These are phyloP conservation scores for Aspergillus asperescens DNA, from an alignment of 495 filamentous ascomycete species.

Conservation along the genomic window DNA sequence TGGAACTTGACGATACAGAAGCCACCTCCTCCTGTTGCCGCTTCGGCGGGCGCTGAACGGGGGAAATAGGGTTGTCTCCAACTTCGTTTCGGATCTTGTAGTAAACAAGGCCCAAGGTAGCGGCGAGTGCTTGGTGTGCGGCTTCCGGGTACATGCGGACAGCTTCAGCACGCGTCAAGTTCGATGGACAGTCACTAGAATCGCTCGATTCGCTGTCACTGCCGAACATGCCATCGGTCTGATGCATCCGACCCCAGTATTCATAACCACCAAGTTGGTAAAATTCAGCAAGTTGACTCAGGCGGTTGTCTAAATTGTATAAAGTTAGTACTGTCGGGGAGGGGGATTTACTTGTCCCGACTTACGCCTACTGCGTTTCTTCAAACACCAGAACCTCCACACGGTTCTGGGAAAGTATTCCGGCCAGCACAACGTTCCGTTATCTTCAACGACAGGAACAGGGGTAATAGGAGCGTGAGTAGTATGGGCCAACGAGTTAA, in stretches of 20 bases:
- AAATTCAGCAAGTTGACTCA: conserved; percentile 40
- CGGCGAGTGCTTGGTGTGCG: conserved; percentile 39
- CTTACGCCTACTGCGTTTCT: conserved; percentile 42
- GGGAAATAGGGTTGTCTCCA: conserved; percentile 29
- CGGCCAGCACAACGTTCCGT: conserved; percentile 35
- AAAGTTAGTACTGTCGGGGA: conserved; percentile 12
- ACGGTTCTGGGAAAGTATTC: conserved; percentile 38
- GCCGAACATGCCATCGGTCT: conserved; percentile 23
- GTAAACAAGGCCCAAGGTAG: conserved; percentile 37
- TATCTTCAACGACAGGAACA: conserved; percentile 33
- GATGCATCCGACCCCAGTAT: conserved; percentile 36
- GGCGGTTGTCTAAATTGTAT: conserved; percentile 30
- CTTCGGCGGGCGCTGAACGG: conserved; percentile 30
- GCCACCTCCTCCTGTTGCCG: conserved; percentile 35
- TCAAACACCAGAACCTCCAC: conserved; percentile 42
- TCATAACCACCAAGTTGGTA: conserved; percentile 39
- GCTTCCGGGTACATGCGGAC: conserved; percentile 35
- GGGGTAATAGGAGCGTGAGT: conserved; percentile 35
- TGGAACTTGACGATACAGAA: conserved; percentile 26
- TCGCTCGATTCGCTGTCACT: conserved; percentile 38
- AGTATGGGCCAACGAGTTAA: conserved; percentile 39
- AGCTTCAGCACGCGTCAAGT: conserved; percentile 32
- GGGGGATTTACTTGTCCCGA: conserved; percentile 8
- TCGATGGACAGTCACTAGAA: conserved; percentile 30
- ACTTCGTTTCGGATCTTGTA: conserved; percentile 43